Base-by-base conservation (phyloP, 116 monocot genomes). In the Iris pallida region DNA sequence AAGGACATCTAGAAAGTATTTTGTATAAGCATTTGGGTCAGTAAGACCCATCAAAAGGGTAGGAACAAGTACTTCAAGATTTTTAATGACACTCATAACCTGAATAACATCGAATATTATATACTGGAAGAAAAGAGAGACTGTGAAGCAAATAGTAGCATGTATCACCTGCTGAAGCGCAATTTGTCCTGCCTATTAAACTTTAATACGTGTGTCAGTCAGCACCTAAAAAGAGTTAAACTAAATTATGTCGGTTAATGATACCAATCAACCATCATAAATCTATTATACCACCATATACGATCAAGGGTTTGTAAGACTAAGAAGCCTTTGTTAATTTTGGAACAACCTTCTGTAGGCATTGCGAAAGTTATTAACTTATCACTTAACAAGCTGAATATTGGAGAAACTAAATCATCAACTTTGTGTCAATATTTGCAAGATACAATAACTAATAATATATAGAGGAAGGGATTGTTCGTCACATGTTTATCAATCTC, bases 71-170 rank as follows among this genome's bases (percentile, higher is more conserved):
- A 95, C 90, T 77, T 95, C 95, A 49, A 88, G 95, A 80, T 95
- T 95, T 83, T 91, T 90, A 64, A 95, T 95, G n/a, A 95, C 95
- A 76, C 91, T 95, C 16, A 91, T 91, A 79, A 95, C 91, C 95
- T 90, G 78, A 73, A 41, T 64, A 73, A 61, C 4, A 66, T 6
- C 70, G 40, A 47, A 15, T 13, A 13, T 15, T 9, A 65, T 44
- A 16, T 14, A 54, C 47, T 14, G 20, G 13, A 16, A 9, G 47
- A 17, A 47, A 63, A 57, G 64, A 0, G 9, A 43, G 5, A 17
- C 48, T 15, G 48, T 14, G 65, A 48, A 65, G 20, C 20, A 17
- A 5, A 15, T 16, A 58, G 20, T 58, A 67, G 42, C 6, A 79
- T 52, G 18, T 0, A 57, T 42, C 14, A 94, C 94, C 82, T 94